Percentiles rank a stretch among this genome's conserved stretches.
Evolutionary conservation across 805 yeast genomes (phyloP).

Genomic region (Sugiyamaella valdiviana): DNA sequence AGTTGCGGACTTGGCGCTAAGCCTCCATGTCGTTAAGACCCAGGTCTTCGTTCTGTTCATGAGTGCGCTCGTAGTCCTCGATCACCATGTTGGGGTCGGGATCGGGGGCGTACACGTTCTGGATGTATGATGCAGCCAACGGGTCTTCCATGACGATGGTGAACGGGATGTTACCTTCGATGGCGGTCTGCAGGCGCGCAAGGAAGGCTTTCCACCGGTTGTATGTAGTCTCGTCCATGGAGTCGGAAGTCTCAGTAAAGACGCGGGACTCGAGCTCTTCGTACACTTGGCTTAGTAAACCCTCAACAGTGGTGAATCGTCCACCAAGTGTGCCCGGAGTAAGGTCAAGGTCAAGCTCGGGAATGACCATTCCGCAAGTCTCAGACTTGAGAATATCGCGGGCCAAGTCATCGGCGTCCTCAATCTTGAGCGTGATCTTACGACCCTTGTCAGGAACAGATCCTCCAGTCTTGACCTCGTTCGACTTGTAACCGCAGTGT

Average conservation of each 20-base stretch:
- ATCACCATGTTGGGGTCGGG: slow-evolving; percentile 91
- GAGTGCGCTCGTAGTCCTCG: slow-evolving; percentile 85
- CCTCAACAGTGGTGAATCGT: slow-evolving; percentile 94
- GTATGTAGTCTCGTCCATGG: slow-evolving; percentile 75
- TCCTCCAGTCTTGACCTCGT: slow-evolving; percentile 98
- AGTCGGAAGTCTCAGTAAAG: slow-evolving; percentile 78
- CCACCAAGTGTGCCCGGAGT: slow-evolving; percentile 98
- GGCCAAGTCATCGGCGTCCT: slow-evolving; percentile 86
- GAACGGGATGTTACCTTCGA: slow-evolving; percentile 73
- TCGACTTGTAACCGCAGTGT: slow-evolving; percentile 89
- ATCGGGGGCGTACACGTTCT: slow-evolving; percentile 98
- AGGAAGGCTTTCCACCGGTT: slow-evolving; percentile 81
- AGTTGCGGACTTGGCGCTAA: slow-evolving; percentile 8
- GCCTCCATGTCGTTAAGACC: slow-evolving; percentile 54
- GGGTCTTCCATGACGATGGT: slow-evolving; percentile 92
- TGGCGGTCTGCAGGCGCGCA: slow-evolving; percentile 65
- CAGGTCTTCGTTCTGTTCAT: slow-evolving; percentile 83
- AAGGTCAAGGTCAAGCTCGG: slow-evolving; percentile 84
- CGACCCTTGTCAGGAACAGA: slow-evolving; percentile 84
- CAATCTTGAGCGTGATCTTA: slow-evolving; percentile 62
- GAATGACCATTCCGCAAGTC: slow-evolving; percentile 78
- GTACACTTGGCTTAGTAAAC: slow-evolving; percentile 77
- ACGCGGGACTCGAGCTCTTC: slow-evolving; percentile 86
- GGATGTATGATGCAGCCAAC: slow-evolving; percentile 88
- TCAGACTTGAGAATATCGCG: slow-evolving; percentile 94